Conservation (phyloP, 2,329 filamentous ascomycete genomes). For the Aspergillus jensenii region DNA sequence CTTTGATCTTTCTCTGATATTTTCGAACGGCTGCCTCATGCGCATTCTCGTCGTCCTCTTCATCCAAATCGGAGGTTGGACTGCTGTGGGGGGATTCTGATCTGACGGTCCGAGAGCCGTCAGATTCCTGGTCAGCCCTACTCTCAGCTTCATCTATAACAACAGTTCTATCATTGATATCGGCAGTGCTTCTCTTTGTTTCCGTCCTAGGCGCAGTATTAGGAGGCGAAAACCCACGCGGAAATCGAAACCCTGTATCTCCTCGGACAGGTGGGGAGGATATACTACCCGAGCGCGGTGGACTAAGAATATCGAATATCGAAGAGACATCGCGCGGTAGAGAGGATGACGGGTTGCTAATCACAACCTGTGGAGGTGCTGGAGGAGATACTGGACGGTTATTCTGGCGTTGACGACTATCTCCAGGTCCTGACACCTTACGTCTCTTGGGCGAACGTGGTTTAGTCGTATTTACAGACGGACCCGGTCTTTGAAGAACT, state of each 20-base stretch:
- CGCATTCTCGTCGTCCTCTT: constrained; percentile 11
- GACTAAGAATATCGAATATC: constrained; percentile 40
- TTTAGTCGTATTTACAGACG: constrained; percentile 1
- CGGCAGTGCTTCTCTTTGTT: constrained; percentile 18
- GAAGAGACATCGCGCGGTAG: constrained; percentile 7
- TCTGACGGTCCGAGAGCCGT: constrained; percentile 22
- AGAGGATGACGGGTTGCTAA: constrained; percentile 23
- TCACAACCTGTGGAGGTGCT: constrained; percentile 26
- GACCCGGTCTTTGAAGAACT: constrained; percentile 1
- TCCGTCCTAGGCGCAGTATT: constrained; percentile 27
- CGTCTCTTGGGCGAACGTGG: constrained; percentile 34
- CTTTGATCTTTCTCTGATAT: constrained; percentile 44
- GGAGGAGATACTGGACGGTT: constrained; percentile 12
- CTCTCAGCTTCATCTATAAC: constrained; percentile 15
- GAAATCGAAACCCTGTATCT: constrained; percentile 36
- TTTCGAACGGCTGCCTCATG: constrained; percentile 31
- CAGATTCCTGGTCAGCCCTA: constrained; percentile 14
- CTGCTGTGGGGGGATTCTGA: constrained; percentile 20
- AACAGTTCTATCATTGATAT: constrained; percentile 15
- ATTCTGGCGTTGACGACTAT: constrained; percentile 8
- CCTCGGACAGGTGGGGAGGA: constrained; percentile 26
- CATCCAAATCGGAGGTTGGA: constrained; percentile 15
- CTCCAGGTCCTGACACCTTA: constrained; percentile 29
- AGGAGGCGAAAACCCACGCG: constrained; percentile 33
- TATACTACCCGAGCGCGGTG: constrained; percentile 38